Evolutionary conservation across 352 stramenopile species (phyloP).

Genomic region (Globisporangium splendens): DNA sequence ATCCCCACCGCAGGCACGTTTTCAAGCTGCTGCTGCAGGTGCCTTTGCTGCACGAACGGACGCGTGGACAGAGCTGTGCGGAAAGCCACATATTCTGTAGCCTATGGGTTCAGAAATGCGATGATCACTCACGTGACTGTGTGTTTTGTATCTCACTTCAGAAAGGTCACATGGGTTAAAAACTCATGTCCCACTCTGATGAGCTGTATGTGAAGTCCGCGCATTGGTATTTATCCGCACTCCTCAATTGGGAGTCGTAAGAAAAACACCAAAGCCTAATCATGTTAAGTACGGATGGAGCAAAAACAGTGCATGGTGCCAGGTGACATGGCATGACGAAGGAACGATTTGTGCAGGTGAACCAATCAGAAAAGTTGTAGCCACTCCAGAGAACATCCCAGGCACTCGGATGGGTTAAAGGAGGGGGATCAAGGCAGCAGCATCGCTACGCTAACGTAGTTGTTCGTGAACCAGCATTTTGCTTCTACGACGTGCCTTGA

Average conservation of each 20-base stretch:
- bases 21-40: neutral
- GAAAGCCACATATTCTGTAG: slow-evolving; percentile 4
- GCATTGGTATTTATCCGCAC: too few relatives aligned
- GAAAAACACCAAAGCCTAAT: too few relatives aligned
- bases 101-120: slow-evolving; percentile 4
- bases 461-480: too few relatives aligned
- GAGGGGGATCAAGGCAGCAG: too few relatives aligned
- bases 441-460: too few relatives aligned
- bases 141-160: neutral
- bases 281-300: too few relatives aligned
- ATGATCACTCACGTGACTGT: neutral
- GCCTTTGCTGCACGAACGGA: neutral
- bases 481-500: too few relatives aligned
- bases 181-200: neutral
- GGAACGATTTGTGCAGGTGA: neutral
- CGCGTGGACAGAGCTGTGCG: neutral
- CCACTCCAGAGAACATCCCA: neutral
- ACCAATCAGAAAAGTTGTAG: neutral
- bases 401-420: too few relatives aligned
- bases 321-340: too few relatives aligned
- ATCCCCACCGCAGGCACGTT: neutral
- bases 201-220: too few relatives aligned
- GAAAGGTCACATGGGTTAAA: neutral
- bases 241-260: too few relatives aligned
- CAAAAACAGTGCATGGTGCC: too few relatives aligned